Percentiles rank a stretch among this genome's conserved stretches.
phyloP scores from a whole-genome alignment of 805 yeast genomes.

The Brettanomyces custersianus region DNA sequence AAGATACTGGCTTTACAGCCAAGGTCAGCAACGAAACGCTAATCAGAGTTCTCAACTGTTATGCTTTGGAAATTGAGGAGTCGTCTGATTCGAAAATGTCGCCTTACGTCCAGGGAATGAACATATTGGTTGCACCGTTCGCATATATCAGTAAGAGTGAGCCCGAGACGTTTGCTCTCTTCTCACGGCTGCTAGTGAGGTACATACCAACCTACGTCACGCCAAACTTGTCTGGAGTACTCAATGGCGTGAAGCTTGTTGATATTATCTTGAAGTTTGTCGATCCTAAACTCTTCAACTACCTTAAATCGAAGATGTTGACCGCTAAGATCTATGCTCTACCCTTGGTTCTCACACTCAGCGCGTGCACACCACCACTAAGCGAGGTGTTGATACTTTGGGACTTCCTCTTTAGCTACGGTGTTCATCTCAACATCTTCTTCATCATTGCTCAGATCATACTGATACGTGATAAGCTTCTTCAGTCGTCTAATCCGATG shows the following conservation, averaged over 20 bases:
- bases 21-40: slow-evolving; percentile 64
- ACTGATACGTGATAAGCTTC: slow-evolving; percentile 53
- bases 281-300: slow-evolving; percentile 60
- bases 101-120: slow-evolving; percentile 86
- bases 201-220: slow-evolving; percentile 74
- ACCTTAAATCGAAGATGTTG: slow-evolving; percentile 52
- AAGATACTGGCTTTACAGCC: slow-evolving; percentile 54
- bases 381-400: slow-evolving; percentile 67
- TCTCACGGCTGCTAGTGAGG: slow-evolving; percentile 49
- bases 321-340: slow-evolving; percentile 85
- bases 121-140: slow-evolving; percentile 77
- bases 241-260: slow-evolving; percentile 65
- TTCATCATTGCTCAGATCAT: slow-evolving; percentile 79
- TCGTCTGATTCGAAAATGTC: slow-evolving; percentile 20
- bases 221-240: slow-evolving; percentile 73
- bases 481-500: slow-evolving; percentile 64
- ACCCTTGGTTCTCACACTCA: slow-evolving; percentile 71
- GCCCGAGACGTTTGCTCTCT: slow-evolving; percentile 74
- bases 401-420: slow-evolving; percentile 90
- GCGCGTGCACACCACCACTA: slow-evolving; percentile 85
- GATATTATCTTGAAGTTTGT: slow-evolving; percentile 63
- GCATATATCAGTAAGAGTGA: slow-evolving; percentile 69
- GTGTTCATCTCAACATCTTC: slow-evolving; percentile 78
- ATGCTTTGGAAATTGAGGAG: slow-evolving; percentile 40
- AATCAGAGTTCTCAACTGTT: slow-evolving; percentile 61